Evolutionary conservation across 106 monocot species (phyloP), one percentile per base, ranked within the genome.

Genomic region (Acanthochlamys bracteata): DNA sequence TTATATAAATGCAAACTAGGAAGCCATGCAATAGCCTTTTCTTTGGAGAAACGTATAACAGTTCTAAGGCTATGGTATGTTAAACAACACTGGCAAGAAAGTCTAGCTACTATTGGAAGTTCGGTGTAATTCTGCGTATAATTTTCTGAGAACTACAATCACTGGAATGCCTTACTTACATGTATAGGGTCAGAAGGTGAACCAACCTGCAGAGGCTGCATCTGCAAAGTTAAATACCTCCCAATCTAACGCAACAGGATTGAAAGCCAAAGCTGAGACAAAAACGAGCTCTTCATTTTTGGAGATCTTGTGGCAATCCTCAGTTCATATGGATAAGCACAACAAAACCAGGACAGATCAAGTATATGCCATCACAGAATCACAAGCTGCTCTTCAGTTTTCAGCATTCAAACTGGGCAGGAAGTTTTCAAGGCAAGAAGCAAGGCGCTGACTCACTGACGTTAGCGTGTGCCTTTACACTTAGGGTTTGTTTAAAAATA

Each of bases 231-330:
- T 53, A 53, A 73, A 53, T 20, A 71, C 52, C 55, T 79, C 84
- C 51, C 84, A 86, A 46, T 16, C 58, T 54, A 89, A 77, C 71
- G 27, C 69, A 65, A 46, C 73, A 51, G 27, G 11, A 11, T 21
- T 25, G 24, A 71, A 65, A 58, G 47, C 63, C 58, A 81, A 57
- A 51, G 22, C 25, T 33, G 63, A 64, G 53, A 51, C 17, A 1
- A 49, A 41, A 13, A 67, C 74, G 3, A 52, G 77, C 53, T 42
- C 78, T 42, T 94, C 93, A 14, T 81, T 94, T 42, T 86, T 89
- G 55, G 66, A 89, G 25, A 86, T 86, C 22, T 72, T 89, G 20
- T 76, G 74, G 6, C 83, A 64, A 11, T 83, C 93, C 19, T 89
- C 93, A 0, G 21, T 71, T 43, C 61, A 66, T 10, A 83, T 63